Base-by-base conservation (phyloP, 2,329 filamentous ascomycete genomes). In the Pseudocercospora eumusae region DNA sequence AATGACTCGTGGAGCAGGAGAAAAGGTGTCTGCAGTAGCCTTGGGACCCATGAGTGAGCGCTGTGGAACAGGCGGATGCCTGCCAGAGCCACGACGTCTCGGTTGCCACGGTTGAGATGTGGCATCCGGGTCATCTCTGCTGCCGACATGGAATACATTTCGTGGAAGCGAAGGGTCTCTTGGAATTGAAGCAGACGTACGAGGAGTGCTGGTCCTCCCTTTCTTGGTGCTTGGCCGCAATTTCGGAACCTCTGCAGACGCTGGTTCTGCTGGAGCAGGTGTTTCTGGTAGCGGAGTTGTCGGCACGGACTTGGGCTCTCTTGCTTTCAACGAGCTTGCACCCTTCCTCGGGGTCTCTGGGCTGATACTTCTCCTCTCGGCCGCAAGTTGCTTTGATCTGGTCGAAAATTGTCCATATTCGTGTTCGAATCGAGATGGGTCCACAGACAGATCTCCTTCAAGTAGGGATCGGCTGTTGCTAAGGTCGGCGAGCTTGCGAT, bases 381-480 rank as follows among this genome's bases (percentile, higher is more conserved):
- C 64, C 33, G 70, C 67, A 8, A 73, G 63, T 54, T 68, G 64
- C 9, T 65, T 66, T 13, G 70, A 71, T 49, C 59, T 66, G 8
- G 63, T 64, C 3, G 70, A 67, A 31, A 75, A 52, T 21, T 71
- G 68, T 27, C 65, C 64, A 45, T 71, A 65, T 52, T 71, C 70
- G 21, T 71, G 63, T 60, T 76, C 74, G 57, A 75, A 76, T 13
- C 65, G 63, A 23, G 67, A 66, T 6, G 74, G 73, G 20, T 73
- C 69, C 13, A 75, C 68, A 20, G 68, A 71, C 0, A 75, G 64
- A 50, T 75, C 74, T 7, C 68, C 70, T 53, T 74, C 73, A 2
- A 74, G 66, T 49, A 65, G 64, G 8, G 67, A 66, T n/a, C 68
- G 66, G 21, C 71, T 71, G 20, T 65, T 68, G 9, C 75, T 59